Percentiles rank a stretch among this genome's conserved stretches.
Conservation (phyloP, 2,329 filamentous ascomycete species). For the Sporothrix humicola region DNA sequence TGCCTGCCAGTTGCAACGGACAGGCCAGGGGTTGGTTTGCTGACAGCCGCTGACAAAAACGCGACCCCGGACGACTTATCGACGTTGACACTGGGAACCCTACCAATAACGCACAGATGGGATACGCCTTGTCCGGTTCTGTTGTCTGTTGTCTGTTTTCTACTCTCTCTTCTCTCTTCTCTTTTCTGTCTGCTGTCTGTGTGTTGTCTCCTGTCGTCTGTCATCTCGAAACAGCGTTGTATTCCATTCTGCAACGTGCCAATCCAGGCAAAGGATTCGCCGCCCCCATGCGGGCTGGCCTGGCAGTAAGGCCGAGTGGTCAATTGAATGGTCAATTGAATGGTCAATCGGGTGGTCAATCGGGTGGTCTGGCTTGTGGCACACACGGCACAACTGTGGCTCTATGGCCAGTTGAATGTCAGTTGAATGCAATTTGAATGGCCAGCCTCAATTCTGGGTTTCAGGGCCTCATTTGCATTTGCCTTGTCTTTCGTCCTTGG, state of each 20-base stretch:
- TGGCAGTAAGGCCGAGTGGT: no score
- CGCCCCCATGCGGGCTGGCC: not conserved
- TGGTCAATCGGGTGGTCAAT: no score
- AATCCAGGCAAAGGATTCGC: slow-evolving; percentile 1
- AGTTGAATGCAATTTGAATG: not conserved
- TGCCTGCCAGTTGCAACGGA: not conserved
- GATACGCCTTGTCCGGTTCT: not conserved
- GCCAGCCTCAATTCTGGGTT: not conserved
- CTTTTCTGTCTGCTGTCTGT: not conserved
- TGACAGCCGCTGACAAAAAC: slow-evolving; percentile 11
- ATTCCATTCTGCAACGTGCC: slow-evolving; percentile 14
- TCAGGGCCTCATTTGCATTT: not conserved
- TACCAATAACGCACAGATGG: not conserved
- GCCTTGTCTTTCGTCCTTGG: no score
- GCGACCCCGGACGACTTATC: no score
- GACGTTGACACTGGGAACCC: not conserved
- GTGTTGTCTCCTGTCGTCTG: not conserved
- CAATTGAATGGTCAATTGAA: no score
- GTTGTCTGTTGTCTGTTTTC: no score
- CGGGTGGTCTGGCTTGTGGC: no score
- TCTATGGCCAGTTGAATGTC: no score
- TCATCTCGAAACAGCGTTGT: slow-evolving; percentile 4
- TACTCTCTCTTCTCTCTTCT: not conserved
- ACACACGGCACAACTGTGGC: no score
- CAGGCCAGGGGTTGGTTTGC: not conserved